Evolutionary conservation across 164 flowering plant species (phyloP).

Genomic region (Litsea cubeba): DNA sequence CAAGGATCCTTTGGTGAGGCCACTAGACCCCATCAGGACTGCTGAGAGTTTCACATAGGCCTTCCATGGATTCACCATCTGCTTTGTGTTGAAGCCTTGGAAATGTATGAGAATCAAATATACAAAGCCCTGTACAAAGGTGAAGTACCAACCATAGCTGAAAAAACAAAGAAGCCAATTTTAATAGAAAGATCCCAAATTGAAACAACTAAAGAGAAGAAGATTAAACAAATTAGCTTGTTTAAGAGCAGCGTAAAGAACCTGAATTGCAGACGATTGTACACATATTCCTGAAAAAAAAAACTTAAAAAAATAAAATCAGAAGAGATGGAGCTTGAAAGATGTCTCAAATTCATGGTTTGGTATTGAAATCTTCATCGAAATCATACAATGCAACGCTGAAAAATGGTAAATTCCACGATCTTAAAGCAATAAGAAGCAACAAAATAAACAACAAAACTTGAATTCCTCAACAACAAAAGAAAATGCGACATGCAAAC

Average conservation of each 20-base stretch:
- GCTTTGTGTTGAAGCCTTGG: constrained; percentile 84
- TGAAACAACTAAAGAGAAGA: background rate
- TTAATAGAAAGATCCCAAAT: constrained; percentile 3
- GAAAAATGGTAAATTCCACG: no score
- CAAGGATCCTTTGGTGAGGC: constrained; percentile 84
- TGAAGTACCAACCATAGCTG: constrained; percentile 98
- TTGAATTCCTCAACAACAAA: no score
- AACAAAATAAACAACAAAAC: background rate
- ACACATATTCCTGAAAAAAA: constrained; percentile 71
- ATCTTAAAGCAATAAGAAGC: background rate
- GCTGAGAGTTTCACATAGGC: constrained; percentile 77
- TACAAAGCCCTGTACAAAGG: constrained; percentile 84
- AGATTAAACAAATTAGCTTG: background rate
- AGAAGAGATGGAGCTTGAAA: background rate
- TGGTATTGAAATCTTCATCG: no score
- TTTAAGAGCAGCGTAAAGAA: constrained; percentile 7
- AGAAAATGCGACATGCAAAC: background rate
- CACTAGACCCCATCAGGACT: constrained; percentile 91
- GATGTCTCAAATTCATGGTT: no score
- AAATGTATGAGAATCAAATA: constrained; percentile 48
- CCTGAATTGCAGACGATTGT: constrained; percentile 81
- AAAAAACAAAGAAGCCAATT: constrained; percentile 5
- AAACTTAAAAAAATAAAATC: background rate
- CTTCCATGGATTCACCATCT: constrained; percentile 85
- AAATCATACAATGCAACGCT: no score